Conservation (phyloP, 352 stramenopile species). For the Phytophthora tentaculata region DNA sequence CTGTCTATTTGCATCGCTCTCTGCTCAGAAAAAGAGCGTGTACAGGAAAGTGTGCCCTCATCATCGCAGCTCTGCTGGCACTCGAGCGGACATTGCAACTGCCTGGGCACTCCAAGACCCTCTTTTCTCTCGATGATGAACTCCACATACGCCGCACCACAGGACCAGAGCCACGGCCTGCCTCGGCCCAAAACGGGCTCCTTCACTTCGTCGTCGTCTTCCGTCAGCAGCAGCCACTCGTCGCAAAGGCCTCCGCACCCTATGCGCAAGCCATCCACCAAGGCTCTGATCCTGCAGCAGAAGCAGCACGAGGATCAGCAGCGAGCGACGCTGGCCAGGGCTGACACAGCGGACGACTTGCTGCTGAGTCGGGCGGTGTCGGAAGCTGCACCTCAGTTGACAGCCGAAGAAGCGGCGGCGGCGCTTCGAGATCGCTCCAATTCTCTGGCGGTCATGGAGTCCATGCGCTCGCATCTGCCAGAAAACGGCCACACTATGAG, state of each 20-base stretch:
- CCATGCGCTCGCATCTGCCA: slow-evolving; percentile 31
- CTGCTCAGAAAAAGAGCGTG: slow-evolving; percentile 34
- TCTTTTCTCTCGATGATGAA: slow-evolving; percentile 32
- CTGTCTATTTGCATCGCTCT: slow-evolving; percentile 26
- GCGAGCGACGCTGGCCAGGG: slow-evolving; percentile 38
- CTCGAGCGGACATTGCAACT: slow-evolving; percentile 14
- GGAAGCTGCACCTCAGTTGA: slow-evolving; percentile 8
- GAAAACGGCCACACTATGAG: slow-evolving; percentile 59
- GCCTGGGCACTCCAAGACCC: slow-evolving; percentile 10
- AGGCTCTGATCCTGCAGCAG: slow-evolving; percentile 58
- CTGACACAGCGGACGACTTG: slow-evolving; percentile 48
- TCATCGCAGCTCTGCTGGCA: slow-evolving; percentile 4
- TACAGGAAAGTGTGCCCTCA: background rate
- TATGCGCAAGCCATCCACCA: slow-evolving; percentile 47
- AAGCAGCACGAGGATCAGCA: slow-evolving; percentile 34
- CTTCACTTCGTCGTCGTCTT: slow-evolving; percentile 22
- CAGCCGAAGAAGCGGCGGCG: slow-evolving; percentile 31
- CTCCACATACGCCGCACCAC: slow-evolving; percentile 13
- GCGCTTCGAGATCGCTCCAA: slow-evolving; percentile 66
- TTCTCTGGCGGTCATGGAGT: slow-evolving; percentile 52
- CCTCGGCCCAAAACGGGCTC: slow-evolving; percentile 17
- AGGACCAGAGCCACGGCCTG: slow-evolving; percentile 2
- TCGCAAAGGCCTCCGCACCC: slow-evolving; percentile 21
- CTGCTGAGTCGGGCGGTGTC: slow-evolving; percentile 38
- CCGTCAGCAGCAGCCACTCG: slow-evolving; percentile 13